Evolutionary conservation across 352 stramenopile species (phyloP), one percentile per base, ranked within the genome.

Genomic region (Hyaloperonospora brassicae): DNA sequence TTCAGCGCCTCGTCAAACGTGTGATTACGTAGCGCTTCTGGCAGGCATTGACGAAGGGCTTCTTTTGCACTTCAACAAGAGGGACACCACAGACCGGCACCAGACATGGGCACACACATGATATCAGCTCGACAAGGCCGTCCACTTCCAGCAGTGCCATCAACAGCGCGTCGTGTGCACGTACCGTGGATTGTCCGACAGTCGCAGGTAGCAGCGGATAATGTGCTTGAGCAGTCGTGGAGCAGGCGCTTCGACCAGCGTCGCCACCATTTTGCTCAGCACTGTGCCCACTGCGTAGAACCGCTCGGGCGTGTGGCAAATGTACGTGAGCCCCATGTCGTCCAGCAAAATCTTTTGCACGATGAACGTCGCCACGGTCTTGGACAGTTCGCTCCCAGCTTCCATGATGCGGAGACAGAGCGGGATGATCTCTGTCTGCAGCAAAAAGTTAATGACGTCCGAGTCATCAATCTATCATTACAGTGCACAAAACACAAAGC

Each of bases 381-480:
- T 99, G 65, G 80, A 97, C 14, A 99, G 77, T 64, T 99, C 97
- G 53, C 84, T 97, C 25, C 97, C 97, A 17, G 94, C 95, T 65
- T 99, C 97, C 97, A 99, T 99, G 57, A 99, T 99, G 38, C 97
- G 84, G 14, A 99, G 76, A 68, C 96, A 98, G 0, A 99, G 74
- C 21, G 97, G 97, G 72, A 99, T 99, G 57, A 99, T 99, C 76
- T 99, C 97, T 21, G 97, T 99, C 54, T 98, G 94, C n/a, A 99
- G 70, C 27, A 99, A 65, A 57, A 99, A 99, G 57, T 97, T 98
- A 69, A 99, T 98, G 2, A 99, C 96, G 52, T 98, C 95, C 35
- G 91, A 85, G 79, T 99, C 97, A 67, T 99, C 96, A 67, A 98
- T 97, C 87, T 93, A 35, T 9, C 8, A 34, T 9, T 34, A 34